Evolutionary conservation across 495 filamentous ascomycete genomes (phyloP), one percentile per base, ranked within the genome.

Genomic region (Corynascus novoguineensis): DNA sequence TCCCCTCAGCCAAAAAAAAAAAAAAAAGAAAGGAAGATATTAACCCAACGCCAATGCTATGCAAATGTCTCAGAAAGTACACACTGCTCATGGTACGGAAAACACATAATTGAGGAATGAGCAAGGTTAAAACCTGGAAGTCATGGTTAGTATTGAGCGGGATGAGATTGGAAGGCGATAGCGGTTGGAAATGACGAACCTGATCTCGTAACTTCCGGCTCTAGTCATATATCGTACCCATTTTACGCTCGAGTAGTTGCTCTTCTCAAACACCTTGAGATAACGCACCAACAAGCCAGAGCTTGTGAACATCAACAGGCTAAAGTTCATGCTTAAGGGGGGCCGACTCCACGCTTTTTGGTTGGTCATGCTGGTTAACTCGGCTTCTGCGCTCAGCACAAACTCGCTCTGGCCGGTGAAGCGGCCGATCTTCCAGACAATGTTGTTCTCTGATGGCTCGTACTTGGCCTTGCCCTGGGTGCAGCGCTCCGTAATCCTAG

Each of bases 211-310:
- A 68, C 81, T 86, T 15, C 87, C 87, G 17, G 92, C 95, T 46
- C 95, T 81, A 28, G 95, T 99, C 95, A 99, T 99, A 73, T 99
- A 99, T 64, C 95, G 76, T 61, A 99, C 95, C 95, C 95, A 99
- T 68, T 99, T 99, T 10, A 99, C 95, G 63, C 88, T 95, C 55
- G 87, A 92, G 68, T 99, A 99, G 73, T 97, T 97, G 68, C 80
- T 90, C 84, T 99, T 99, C 80, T 99, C 95, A 75, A 99, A 99
- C 25, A 99, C 95, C 76, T 99, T 99, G 57, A 99, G 74, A 73
- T 99, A 99, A 40, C 95, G 75, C 48, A 99, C 95, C 60, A 99
- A 68, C 64, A 99, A 70, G 15, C 93, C 95, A 1, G 85, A 89
- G 65, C 87, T 92, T 34, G 95, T 99, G 72, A 99, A 99, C 95